Evolutionary conservation across 139 green algal genomes (phyloP).

Genomic region (Ulvella scutata): DNA sequence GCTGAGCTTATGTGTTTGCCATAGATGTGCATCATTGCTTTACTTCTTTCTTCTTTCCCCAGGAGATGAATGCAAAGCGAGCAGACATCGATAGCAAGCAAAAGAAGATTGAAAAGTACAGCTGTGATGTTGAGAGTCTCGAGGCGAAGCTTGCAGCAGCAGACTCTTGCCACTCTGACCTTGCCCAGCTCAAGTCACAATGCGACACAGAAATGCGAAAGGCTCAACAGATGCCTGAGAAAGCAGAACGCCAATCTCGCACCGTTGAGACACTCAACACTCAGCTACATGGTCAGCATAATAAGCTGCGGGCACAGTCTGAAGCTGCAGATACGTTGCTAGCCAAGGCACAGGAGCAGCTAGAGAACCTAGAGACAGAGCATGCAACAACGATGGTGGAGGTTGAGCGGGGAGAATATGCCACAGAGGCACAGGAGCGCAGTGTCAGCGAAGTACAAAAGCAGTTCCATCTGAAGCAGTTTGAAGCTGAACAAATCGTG

Average conservation of each 20-base stretch:
- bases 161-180: neutral
- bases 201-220: slow-evolving; percentile 1
- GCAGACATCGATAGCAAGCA: neutral
- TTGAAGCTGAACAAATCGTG: slow-evolving; percentile 50
- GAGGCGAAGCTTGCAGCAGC: neutral
- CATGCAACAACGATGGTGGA: neutral
- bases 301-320: neutral
- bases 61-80: neutral
- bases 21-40: neutral
- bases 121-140: neutral
- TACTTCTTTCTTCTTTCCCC: neutral
- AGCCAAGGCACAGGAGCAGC: neutral
- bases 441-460: slow-evolving; percentile 39
- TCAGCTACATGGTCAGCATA: slow-evolving; percentile 12
- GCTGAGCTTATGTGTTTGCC: neutral
- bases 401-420: slow-evolving; percentile 11
- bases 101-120: neutral
- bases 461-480: slow-evolving; percentile 43
- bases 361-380: slow-evolving; percentile 6
- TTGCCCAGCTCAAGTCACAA: neutral
- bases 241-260: slow-evolving; percentile 21
- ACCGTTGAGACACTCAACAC: slow-evolving; percentile 17
- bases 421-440: slow-evolving; percentile 42
- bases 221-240: slow-evolving; percentile 23
- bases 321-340: slow-evolving; percentile 6